Evolutionary conservation across 306 rosid species (phyloP).

Genomic region (Pterocarpus macrocarpus): DNA sequence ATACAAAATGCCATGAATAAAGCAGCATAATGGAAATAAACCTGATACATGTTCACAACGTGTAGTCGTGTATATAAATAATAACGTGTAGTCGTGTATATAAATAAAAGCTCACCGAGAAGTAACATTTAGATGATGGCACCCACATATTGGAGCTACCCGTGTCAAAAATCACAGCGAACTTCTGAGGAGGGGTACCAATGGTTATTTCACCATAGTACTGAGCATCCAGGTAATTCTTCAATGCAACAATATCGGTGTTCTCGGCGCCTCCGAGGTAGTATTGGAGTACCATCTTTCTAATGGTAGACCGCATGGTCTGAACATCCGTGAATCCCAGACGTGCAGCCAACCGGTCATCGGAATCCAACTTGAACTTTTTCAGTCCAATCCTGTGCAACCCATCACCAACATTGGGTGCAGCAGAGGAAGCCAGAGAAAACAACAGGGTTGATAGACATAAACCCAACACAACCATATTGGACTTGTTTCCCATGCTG

Average conservation of each 20-base stretch:
- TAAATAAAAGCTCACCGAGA: conserved; percentile 73
- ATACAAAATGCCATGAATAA: conserved; percentile 39
- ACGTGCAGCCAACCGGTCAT: conserved; percentile 50
- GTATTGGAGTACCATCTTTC: conserved; percentile 51
- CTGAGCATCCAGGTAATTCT: conserved; percentile 95
- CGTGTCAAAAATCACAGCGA: conserved; percentile 90
- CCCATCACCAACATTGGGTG: conserved; percentile 54
- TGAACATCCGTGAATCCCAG: conserved; percentile 53
- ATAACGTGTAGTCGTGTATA: neutral
- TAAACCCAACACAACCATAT: conserved; percentile 53
- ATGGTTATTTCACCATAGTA: conserved; percentile 86
- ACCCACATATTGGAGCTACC: conserved; percentile 99
- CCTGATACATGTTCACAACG: neutral
- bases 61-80: too few species aligned
- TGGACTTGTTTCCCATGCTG: conserved; percentile 62
- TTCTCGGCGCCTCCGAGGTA: conserved; percentile 49
- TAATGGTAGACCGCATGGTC: conserved; percentile 47
- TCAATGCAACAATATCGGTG: conserved; percentile 65
- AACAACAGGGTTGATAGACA: conserved; percentile 60
- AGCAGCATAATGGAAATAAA: neutral
- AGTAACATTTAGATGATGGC: conserved; percentile 74
- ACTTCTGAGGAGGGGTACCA: conserved; percentile 89
- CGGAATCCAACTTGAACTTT: conserved; percentile 58
- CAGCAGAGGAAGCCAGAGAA: conserved; percentile 57
- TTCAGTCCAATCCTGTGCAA: conserved; percentile 79